phyloP scores from a whole-genome alignment of 768 basidiomycete species.

The Coprinellus micaceus region DNA sequence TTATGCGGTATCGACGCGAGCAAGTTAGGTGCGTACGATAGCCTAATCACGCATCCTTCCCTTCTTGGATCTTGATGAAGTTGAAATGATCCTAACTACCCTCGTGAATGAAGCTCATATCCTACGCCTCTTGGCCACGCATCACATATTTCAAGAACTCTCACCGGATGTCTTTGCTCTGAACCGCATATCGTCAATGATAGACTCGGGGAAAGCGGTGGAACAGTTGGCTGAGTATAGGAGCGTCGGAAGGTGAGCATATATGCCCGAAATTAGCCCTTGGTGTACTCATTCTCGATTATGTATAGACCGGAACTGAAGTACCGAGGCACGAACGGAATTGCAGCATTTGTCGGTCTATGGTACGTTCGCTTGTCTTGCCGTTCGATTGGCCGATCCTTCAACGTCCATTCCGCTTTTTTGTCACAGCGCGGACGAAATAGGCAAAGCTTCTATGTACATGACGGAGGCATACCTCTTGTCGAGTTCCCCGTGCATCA shows the following conservation, averaged over 20 bases:
- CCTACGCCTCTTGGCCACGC: conserved; percentile 73
- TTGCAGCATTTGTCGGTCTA: conserved; percentile 67
- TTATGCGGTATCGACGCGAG: conserved; percentile 41
- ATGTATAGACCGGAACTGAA: conserved; percentile 53
- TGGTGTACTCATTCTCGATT: background rate
- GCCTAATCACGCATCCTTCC: background rate
- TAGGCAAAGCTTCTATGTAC: conserved; percentile 72
- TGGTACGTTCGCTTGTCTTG: conserved; percentile 39
- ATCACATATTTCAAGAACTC: conserved; percentile 69
- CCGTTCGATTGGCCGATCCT: background rate
- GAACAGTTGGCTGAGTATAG: conserved; percentile 37
- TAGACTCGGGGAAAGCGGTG: conserved; percentile 64
- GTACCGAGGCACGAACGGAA: conserved; percentile 62
- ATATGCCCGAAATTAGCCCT: no score
- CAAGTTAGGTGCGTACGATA: conserved; percentile 48
- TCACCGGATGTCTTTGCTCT: conserved; percentile 69
- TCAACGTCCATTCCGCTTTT: no score
- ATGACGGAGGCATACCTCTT: conserved; percentile 65
- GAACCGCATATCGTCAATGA: conserved; percentile 63
- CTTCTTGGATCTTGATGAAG: no score
- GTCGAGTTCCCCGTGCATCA: conserved; percentile 28
- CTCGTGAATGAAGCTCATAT: conserved; percentile 49
- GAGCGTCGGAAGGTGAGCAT: conserved; percentile 38
- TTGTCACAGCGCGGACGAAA: conserved; percentile 62
- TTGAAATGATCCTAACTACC: background rate